phyloP scores from a whole-genome alignment of 805 yeast species.

The Saturnispora ahearnii region DNA sequence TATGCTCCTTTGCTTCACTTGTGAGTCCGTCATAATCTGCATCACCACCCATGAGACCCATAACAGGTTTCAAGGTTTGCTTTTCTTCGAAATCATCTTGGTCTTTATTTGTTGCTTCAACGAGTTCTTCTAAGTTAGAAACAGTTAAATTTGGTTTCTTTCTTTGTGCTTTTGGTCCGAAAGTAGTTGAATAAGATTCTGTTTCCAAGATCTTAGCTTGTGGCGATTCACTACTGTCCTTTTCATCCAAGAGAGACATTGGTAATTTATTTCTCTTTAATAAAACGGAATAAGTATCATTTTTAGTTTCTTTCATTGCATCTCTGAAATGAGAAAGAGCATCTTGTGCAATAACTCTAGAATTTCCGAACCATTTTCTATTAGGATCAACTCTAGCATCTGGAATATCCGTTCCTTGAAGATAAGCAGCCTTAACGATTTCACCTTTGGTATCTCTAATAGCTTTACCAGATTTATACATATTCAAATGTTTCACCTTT shows the following conservation, averaged over 20 bases:
- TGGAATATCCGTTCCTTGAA: slow-evolving; percentile 83
- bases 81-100: slow-evolving; percentile 61
- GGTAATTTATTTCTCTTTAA: slow-evolving; percentile 87
- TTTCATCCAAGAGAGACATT: slow-evolving; percentile 88
- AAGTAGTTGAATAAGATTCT: slow-evolving; percentile 70
- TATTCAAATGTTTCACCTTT: slow-evolving; percentile 77
- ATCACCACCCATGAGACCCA: slow-evolving; percentile 70
- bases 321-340: slow-evolving; percentile 90
- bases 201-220: slow-evolving; percentile 77
- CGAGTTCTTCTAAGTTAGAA: slow-evolving; percentile 76
- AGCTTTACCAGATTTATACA: slow-evolving; percentile 91
- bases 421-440: slow-evolving; percentile 73
- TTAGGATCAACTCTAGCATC: slow-evolving; percentile 92
- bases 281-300: slow-evolving; percentile 78
- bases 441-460: slow-evolving; percentile 83
- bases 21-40: slow-evolving; percentile 70
- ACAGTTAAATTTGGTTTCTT: slow-evolving; percentile 75
- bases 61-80: slow-evolving; percentile 60
- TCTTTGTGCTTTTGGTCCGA: slow-evolving; percentile 93
- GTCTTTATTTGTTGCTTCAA: slow-evolving; percentile 46
- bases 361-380: slow-evolving; percentile 95
- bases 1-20: slow-evolving; percentile 88
- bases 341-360: slow-evolving; percentile 95
- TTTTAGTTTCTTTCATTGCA: slow-evolving; percentile 78
- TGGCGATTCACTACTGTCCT: slow-evolving; percentile 68